phyloP scores from a whole-genome alignment of 2,329 filamentous ascomycete genomes.

The Metarhizium sp. region DNA sequence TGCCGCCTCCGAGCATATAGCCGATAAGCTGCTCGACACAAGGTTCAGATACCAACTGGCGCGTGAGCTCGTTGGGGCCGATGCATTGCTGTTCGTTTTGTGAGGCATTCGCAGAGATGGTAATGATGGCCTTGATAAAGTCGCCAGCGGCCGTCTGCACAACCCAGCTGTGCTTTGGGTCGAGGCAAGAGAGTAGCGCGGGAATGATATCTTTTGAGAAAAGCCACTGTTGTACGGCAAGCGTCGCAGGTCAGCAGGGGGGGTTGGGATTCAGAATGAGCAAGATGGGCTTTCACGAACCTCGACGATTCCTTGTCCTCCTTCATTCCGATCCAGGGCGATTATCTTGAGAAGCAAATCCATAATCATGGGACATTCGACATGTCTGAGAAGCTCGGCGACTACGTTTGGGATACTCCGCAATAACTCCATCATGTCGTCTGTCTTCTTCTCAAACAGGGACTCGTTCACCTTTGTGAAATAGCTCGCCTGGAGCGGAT shows the following conservation, averaged over 20 bases:
- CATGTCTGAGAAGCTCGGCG: slow-evolving; percentile 78
- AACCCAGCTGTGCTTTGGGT: slow-evolving; percentile 74
- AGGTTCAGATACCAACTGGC: slow-evolving; percentile 79
- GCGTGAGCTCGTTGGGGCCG: slow-evolving; percentile 90
- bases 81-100: slow-evolving; percentile 99
- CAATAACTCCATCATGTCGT: slow-evolving; percentile 89
- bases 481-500: slow-evolving; percentile 90
- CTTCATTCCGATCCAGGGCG: slow-evolving; percentile 85
- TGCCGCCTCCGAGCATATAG: slow-evolving; percentile 89
- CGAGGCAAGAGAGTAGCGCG: slow-evolving; percentile 75
- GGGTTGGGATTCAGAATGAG: background rate
- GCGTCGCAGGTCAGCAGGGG: background rate
- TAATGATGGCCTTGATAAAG: slow-evolving; percentile 97
- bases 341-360: slow-evolving; percentile 95
- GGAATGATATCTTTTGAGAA: slow-evolving; percentile 84
- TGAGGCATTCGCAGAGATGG: slow-evolving; percentile 94
- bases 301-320: slow-evolving; percentile 87
- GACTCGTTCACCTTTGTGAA: slow-evolving; percentile 99
- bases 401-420: slow-evolving; percentile 76
- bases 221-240: slow-evolving; percentile 58
- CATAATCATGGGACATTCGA: slow-evolving; percentile 98
- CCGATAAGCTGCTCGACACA: slow-evolving; percentile 79
- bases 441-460: slow-evolving; percentile 95
- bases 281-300: slow-evolving; percentile 38
- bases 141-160: slow-evolving; percentile 96